phyloP scores from a whole-genome alignment of 116 monocot genomes.

The Posidonia oceanica region DNA sequence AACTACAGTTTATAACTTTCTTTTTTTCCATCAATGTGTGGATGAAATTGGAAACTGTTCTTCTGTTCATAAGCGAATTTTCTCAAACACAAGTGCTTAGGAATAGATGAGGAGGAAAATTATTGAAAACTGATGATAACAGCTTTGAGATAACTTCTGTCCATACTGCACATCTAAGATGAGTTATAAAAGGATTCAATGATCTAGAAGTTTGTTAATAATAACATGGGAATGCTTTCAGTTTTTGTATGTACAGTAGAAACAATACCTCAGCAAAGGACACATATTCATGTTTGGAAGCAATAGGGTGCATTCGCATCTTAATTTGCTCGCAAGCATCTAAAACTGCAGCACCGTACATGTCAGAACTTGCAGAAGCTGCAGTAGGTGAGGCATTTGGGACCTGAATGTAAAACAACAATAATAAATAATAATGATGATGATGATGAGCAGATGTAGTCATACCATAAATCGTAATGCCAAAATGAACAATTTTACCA shows the following conservation, averaged over 20 bases:
- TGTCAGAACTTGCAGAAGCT: conserved; percentile 96
- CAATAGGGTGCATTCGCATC: conserved; percentile 72
- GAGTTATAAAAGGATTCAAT: neutral
- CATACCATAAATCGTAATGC: neutral
- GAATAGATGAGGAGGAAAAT: no score
- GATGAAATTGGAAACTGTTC: no score
- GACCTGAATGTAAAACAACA: conserved; percentile 26
- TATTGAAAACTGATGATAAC: no score
- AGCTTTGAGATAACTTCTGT: no score
- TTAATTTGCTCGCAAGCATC: conserved; percentile 94
- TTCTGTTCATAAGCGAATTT: no score
- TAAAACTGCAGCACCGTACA: conserved; percentile 95
- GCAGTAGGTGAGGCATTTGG: conserved; percentile 97
- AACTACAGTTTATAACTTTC: no score
- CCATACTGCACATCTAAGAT: no score
- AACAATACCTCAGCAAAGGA: conserved; percentile 67
- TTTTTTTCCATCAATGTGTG: no score
- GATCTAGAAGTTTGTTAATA: neutral
- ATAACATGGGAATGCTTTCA: neutral
- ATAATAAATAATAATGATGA: no score
- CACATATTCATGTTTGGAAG: conserved; percentile 17
- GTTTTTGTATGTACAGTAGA: neutral
- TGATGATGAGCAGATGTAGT: neutral
- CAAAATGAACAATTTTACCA: no score
- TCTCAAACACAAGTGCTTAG: no score